These are phyloP conservation scores for Acer yangbiense DNA, from an alignment of 345 rosid genomes.

Conservation along the genomic window DNA sequence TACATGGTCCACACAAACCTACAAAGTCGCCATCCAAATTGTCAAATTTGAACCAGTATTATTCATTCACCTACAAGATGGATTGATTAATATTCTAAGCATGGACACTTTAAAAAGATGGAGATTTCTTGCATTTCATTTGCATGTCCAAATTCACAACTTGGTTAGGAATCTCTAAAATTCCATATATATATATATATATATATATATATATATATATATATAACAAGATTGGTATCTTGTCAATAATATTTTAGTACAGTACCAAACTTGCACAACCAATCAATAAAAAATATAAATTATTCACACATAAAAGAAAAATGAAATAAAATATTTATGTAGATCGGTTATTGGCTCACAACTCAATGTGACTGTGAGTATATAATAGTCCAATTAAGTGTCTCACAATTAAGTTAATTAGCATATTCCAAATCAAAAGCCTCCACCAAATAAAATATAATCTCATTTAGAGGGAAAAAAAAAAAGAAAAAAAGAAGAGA, in stretches of 20 bases:
- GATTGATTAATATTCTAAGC: neutral
- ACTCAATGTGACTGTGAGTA: no score
- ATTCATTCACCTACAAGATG: neutral
- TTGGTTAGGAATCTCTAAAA: neutral
- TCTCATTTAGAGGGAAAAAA: neutral
- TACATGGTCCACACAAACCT: neutral
- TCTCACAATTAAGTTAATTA: neutral
- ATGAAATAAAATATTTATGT: neutral
- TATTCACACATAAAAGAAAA: no score
- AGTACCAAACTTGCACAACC: no score
- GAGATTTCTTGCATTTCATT: no score
- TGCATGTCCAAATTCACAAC: neutral
- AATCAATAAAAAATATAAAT: no score
- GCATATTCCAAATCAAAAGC: neutral
- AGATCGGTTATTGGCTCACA: no score
- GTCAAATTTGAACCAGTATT: neutral
- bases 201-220: no score
- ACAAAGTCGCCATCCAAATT: neutral
- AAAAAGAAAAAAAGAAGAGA: no score
- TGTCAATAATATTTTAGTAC: neutral
- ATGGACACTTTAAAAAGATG: no score
- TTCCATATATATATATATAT: neutral
- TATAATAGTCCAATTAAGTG: neutral
- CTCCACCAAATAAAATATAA: neutral
- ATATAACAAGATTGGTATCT: conserved; percentile 1